Conservation (phyloP, 495 filamentous ascomycete genomes). For the Aspergillus carlsbadensis region DNA sequence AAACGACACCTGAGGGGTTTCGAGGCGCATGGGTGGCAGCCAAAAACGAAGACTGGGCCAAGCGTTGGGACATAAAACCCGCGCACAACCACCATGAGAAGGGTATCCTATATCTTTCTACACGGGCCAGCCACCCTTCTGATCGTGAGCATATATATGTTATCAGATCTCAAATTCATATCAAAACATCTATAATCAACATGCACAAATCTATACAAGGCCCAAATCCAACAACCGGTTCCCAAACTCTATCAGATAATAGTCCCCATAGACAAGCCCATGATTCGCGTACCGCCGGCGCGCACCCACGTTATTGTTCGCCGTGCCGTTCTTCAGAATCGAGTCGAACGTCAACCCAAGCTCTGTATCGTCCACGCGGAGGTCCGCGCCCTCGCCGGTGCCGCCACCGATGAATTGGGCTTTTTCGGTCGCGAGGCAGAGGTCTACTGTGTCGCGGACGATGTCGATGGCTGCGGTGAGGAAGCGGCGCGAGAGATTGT, state of each 20-base stretch:
- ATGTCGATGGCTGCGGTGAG: slow-evolving; percentile 24
- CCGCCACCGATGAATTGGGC: neutral
- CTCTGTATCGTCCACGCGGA: slow-evolving; percentile 9
- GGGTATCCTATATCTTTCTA: too few species aligned
- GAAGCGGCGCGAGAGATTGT: slow-evolving; percentile 21
- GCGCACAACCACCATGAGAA: too few species aligned
- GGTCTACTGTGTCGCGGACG: slow-evolving; percentile 24
- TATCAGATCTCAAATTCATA: too few species aligned
- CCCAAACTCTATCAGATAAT: slow-evolving; percentile 44
- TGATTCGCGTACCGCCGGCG: slow-evolving; percentile 29
- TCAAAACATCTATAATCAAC: neutral
- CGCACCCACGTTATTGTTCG: slow-evolving; percentile 33
- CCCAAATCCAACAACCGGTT: slow-evolving; percentile 26
- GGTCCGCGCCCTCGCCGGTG: too few species aligned
- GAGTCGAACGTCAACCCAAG: slow-evolving; percentile 23
- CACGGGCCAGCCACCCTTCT: too few species aligned
- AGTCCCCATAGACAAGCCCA: slow-evolving; percentile 46
- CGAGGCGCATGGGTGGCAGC: too few species aligned
- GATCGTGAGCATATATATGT: too few species aligned
- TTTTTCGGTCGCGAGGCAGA: slow-evolving; percentile 9
- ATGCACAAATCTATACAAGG: slow-evolving; percentile 9
- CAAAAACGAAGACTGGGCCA: too few species aligned
- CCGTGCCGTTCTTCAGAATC: slow-evolving; percentile 35
- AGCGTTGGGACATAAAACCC: too few species aligned
- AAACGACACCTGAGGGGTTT: too few species aligned